A percentile compares a stretch with the other conserved stretches of the same genome.
phyloP scores from a whole-genome alignment of 2,329 filamentous ascomycete genomes.

The Talaromyces sp. region DNA sequence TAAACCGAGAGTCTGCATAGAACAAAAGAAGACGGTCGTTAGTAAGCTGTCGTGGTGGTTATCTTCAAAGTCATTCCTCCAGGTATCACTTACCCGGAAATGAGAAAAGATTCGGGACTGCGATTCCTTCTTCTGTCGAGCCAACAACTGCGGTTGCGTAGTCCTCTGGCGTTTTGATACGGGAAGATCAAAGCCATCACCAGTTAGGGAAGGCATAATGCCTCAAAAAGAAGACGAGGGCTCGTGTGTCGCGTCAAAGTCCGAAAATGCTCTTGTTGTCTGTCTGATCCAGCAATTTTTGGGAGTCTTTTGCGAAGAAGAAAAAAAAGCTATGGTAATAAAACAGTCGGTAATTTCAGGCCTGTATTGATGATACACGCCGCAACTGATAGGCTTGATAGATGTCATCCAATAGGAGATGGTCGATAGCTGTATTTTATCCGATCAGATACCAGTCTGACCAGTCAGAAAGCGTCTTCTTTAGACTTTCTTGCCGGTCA shows the following conservation, averaged over 20 bases:
- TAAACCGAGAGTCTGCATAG: constrained; percentile 73
- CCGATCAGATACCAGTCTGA: neutral
- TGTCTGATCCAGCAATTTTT: neutral
- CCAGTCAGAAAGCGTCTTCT: too few species aligned
- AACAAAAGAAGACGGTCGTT: neutral
- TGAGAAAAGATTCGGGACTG: constrained; percentile 85
- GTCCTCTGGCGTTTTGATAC: constrained; percentile 61
- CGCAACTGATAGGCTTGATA: neutral
- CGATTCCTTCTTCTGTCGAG: constrained; percentile 34
- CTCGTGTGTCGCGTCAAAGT: constrained; percentile 3
- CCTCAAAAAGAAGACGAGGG: neutral
- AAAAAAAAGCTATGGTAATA: constrained; percentile 4
- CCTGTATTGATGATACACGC: neutral
- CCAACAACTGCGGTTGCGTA: constrained; percentile 2
- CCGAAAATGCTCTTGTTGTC: neutral
- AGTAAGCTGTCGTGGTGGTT: neutral
- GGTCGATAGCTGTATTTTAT: neutral
- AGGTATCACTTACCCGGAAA: constrained; percentile 64
- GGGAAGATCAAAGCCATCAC: constrained; percentile 56
- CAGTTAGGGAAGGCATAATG: constrained; percentile 44
- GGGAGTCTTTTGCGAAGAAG: neutral
- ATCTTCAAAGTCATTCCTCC: neutral
- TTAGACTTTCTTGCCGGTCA: neutral
- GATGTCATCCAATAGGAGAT: neutral
- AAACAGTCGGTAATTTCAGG: neutral